These are phyloP conservation scores for Dothiorella sarmentorum DNA, from an alignment of 2,329 filamentous ascomycete species.

Conservation along the genomic window DNA sequence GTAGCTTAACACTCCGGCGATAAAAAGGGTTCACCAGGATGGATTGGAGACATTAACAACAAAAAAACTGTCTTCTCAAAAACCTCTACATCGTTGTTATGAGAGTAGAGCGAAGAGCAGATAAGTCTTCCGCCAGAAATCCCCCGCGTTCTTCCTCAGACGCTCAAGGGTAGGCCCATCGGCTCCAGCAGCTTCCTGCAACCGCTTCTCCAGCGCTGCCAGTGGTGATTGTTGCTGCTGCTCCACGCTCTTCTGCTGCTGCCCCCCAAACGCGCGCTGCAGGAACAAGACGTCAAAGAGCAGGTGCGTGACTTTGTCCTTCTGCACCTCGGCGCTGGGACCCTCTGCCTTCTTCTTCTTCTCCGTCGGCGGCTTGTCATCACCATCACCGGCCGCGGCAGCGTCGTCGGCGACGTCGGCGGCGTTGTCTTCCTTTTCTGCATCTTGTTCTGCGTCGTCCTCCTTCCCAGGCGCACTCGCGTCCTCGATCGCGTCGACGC, in stretches of 20 bases:
- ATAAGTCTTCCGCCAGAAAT: slow-evolving; percentile 81
- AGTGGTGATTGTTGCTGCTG: slow-evolving; percentile 18
- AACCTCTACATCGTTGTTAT: background rate
- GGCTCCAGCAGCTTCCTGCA: slow-evolving; percentile 50
- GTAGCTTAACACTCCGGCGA: too few relatives aligned
- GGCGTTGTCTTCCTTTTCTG: background rate
- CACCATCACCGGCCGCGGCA: slow-evolving; percentile 19
- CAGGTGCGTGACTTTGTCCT: slow-evolving; percentile 36
- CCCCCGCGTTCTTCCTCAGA: slow-evolving; percentile 61
- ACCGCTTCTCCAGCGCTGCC: slow-evolving; percentile 28
- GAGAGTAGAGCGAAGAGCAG: slow-evolving; percentile 74
- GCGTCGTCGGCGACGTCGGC: slow-evolving; percentile 17
- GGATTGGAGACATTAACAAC: background rate
- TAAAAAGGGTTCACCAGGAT: too few relatives aligned
- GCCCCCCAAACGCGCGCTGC: slow-evolving; percentile 32
- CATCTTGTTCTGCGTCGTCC: background rate
- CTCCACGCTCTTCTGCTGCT: background rate
- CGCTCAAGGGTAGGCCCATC: slow-evolving; percentile 49
- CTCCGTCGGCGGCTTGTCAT: slow-evolving; percentile 10
- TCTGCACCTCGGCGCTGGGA: slow-evolving; percentile 21
- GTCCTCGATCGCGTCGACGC: slow-evolving; percentile 21
- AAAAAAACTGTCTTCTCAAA: background rate
- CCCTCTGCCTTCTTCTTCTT: background rate
- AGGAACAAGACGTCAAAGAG: slow-evolving; percentile 46
- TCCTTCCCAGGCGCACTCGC: slow-evolving; percentile 19